A percentile compares a stretch with the other conserved stretches of the same genome.
Evolutionary conservation across 257 asterid species (phyloP).

Genomic region (Solanum chmielewskii): DNA sequence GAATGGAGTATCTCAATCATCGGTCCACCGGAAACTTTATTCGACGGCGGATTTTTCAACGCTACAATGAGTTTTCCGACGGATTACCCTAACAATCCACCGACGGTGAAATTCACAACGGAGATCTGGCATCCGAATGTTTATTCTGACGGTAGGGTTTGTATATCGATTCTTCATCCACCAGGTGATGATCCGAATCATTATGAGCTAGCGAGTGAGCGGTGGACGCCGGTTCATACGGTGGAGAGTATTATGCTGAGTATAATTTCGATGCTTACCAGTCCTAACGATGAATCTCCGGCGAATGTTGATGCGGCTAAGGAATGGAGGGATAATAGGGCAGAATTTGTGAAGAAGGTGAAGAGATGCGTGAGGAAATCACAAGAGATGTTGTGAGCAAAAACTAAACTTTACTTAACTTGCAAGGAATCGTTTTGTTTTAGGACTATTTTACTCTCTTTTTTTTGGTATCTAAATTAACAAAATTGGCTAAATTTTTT

Average conservation of each 20-base stretch:
- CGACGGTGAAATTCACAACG: constrained; percentile 81
- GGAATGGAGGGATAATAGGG: constrained; percentile 95
- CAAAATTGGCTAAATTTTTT: background rate
- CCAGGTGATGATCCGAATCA: constrained; percentile 99
- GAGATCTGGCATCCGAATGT: constrained; percentile 99
- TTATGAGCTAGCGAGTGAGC: constrained; percentile 96
- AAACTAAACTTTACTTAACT: background rate
- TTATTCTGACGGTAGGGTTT: constrained; percentile 80
- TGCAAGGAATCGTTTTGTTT: background rate
- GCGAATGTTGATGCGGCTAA: constrained; percentile 98
- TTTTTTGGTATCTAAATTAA: background rate
- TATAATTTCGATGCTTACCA: constrained; percentile 93
- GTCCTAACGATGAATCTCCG: constrained; percentile 99
- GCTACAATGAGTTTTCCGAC: constrained; percentile 87
- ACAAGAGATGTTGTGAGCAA: constrained; percentile 48
- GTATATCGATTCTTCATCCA: constrained; percentile 94
- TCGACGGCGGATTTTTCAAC: constrained; percentile 96
- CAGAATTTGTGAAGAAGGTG: constrained; percentile 78
- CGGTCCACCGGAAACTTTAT: constrained; percentile 93
- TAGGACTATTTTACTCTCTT: background rate
- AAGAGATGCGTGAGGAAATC: constrained; percentile 88
- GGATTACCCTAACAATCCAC: constrained; percentile 92
- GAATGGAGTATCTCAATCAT: constrained; percentile 93
- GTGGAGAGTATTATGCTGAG: constrained; percentile 98
- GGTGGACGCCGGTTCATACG: constrained; percentile 99